These are phyloP conservation scores for Lantana camara DNA, from an alignment of 257 asterid species.

Conservation along the genomic window DNA sequence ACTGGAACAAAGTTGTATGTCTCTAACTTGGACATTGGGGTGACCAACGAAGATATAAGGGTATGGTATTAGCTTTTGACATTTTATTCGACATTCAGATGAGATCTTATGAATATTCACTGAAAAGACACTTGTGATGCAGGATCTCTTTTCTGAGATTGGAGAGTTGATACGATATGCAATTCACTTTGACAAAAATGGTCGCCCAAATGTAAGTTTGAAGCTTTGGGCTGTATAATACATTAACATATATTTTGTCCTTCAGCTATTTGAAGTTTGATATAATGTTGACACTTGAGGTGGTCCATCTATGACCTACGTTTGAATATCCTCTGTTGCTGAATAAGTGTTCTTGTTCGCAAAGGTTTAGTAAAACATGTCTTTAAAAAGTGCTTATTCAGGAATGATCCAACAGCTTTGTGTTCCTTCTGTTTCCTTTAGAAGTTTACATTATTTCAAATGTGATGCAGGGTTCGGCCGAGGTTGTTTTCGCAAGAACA, in stretches of 20 bases:
- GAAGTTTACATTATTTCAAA: background rate
- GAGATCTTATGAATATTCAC: conserved; percentile 37
- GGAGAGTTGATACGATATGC: conserved; percentile 85
- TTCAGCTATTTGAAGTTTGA: background rate
- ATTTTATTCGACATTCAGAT: conserved; percentile 34
- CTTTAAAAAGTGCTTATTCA: background rate
- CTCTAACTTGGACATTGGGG: conserved; percentile 65
- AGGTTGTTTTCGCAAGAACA: conserved; percentile 59
- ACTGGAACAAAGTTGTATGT: conserved; percentile 43
- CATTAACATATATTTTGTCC: background rate
- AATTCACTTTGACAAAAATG: conserved; percentile 84
- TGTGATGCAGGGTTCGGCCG: conserved; percentile 62
- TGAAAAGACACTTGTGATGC: conserved; percentile 43
- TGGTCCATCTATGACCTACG: background rate
- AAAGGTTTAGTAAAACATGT: background rate
- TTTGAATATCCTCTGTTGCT: background rate
- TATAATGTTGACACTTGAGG: conserved; percentile 6
- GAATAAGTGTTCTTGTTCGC: background rate
- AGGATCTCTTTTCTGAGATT: conserved; percentile 80
- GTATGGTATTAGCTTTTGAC: conserved; percentile 42
- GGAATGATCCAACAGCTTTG: background rate
- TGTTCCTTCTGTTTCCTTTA: background rate
- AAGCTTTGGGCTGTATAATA: background rate
- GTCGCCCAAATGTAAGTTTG: conserved; percentile 69
- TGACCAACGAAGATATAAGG: conserved; percentile 75